These are phyloP conservation scores for Viridothelium virens DNA, from an alignment of 495 filamentous ascomycete species.

Conservation along the genomic window DNA sequence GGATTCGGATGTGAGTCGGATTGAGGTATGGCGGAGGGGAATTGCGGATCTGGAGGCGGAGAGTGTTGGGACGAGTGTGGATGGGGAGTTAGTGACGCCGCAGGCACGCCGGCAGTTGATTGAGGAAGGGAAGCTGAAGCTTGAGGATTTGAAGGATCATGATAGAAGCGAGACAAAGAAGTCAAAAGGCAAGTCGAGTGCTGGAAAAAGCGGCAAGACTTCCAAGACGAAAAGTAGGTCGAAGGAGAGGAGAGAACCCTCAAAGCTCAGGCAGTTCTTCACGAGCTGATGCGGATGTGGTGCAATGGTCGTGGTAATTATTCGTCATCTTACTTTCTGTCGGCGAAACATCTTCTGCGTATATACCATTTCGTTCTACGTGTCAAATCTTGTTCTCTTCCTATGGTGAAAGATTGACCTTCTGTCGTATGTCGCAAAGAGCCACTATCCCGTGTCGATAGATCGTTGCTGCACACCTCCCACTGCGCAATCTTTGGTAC, in stretches of 20 bases:
- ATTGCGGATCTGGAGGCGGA: conserved; percentile 59
- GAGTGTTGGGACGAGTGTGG: conserved; percentile 60
- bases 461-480: too few relatives aligned
- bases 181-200: conserved; percentile 27
- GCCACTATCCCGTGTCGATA: too few relatives aligned
- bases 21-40: conserved; percentile 80
- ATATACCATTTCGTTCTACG: neutral
- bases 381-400: too few relatives aligned
- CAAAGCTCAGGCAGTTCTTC: conserved; percentile 1
- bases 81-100: conserved; percentile 80
- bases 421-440: too few relatives aligned
- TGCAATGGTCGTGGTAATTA: neutral
- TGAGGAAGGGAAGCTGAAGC: conserved; percentile 32
- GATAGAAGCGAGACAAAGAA: conserved; percentile 21
- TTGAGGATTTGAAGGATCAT: conserved; percentile 30
- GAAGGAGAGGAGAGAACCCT: neutral
- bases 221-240: conserved; percentile 27
- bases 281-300: neutral
- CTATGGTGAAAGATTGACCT: too few relatives aligned
- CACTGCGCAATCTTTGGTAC: too few relatives aligned
- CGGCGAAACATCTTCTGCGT: neutral
- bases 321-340: neutral
- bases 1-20: conserved; percentile 47
- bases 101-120: conserved; percentile 52
- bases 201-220: conserved; percentile 32